phyloP scores from a whole-genome alignment of 129 eudicot genomes.

The Solidago caesia region DNA sequence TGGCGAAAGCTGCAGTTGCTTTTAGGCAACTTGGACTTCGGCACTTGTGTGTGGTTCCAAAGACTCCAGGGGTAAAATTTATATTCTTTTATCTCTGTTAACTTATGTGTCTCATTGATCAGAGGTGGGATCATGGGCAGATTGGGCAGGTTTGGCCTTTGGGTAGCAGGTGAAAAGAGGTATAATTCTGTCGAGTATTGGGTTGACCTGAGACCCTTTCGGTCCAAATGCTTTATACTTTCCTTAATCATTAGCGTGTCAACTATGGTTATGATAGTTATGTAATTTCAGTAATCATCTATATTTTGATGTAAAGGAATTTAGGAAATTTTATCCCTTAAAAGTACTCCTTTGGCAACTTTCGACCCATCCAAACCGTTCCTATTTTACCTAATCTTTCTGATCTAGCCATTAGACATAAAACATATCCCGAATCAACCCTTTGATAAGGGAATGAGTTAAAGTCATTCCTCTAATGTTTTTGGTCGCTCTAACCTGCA shows the following conservation, averaged over 20 bases:
- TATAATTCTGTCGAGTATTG: not conserved
- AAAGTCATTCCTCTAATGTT: no score
- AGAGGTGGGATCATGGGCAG: not conserved
- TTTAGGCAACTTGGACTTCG: slow-evolving; percentile 86
- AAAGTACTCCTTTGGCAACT: not conserved
- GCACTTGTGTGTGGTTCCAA: slow-evolving; percentile 94
- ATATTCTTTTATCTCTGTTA: not conserved
- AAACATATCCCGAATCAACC: no score
- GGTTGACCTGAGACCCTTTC: no score
- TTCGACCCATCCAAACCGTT: no score
- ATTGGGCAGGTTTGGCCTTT: not conserved
- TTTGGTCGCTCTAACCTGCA: no score
- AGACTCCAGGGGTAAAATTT: slow-evolving; percentile 46
- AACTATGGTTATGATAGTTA: not conserved
- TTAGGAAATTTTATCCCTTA: not conserved
- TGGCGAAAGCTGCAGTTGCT: slow-evolving; percentile 91
- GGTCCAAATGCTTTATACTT: not conserved
- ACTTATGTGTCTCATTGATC: not conserved
- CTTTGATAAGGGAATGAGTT: no score
- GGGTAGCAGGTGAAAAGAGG: not conserved
- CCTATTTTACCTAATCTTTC: no score
- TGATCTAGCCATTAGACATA: no score
- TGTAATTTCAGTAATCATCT: not conserved
- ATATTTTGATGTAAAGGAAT: not conserved
- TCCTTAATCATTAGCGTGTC: not conserved